Conservation (phyloP, 768 basidiomycete genomes). For the Rhodotorula babjevae region DNA sequence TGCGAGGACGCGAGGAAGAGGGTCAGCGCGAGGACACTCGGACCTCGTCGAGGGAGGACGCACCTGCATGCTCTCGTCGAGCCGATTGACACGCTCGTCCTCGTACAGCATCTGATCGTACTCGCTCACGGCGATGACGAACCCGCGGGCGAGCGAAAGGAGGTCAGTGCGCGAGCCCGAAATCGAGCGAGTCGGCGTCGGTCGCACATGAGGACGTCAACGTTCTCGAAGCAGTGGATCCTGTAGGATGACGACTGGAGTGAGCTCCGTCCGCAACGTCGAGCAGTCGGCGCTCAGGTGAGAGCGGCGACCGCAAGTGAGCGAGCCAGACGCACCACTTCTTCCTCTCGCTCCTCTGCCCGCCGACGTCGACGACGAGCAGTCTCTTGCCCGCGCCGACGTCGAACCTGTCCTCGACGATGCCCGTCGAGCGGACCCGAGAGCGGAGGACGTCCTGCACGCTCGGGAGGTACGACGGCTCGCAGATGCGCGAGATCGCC, state of each 20-base stretch:
- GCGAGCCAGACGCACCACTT: constrained; percentile 56
- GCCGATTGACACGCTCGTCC: constrained; percentile 57
- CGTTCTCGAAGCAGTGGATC: constrained; percentile 91
- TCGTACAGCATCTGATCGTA: constrained; percentile 82
- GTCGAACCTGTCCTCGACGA: constrained; percentile 92
- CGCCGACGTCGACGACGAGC: constrained; percentile 75
- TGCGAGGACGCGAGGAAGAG: constrained; percentile 62
- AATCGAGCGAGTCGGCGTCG: too few species aligned
- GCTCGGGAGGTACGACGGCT: constrained; percentile 70
- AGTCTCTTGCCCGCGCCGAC: constrained; percentile 55
- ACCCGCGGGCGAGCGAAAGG: constrained; percentile 44
- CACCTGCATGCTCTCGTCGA: constrained; percentile 52
- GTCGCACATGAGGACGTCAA: constrained; percentile 69
- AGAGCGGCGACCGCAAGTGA: background rate
- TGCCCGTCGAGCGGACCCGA: constrained; percentile 93
- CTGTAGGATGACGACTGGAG: background rate
- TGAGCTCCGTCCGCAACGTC: too few species aligned
- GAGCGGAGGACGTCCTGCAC: constrained; percentile 93
- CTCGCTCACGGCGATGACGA: constrained; percentile 86
- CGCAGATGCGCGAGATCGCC: constrained; percentile 75
- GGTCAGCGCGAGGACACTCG: too few species aligned
- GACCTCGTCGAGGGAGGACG: too few species aligned
- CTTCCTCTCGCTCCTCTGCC: constrained; percentile 80
- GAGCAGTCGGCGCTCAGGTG: too few species aligned
- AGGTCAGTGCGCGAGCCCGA: too few species aligned